Evolutionary conservation across 176 grass and related monocot genomes (phyloP).

Genomic region (Phragmites australis): DNA sequence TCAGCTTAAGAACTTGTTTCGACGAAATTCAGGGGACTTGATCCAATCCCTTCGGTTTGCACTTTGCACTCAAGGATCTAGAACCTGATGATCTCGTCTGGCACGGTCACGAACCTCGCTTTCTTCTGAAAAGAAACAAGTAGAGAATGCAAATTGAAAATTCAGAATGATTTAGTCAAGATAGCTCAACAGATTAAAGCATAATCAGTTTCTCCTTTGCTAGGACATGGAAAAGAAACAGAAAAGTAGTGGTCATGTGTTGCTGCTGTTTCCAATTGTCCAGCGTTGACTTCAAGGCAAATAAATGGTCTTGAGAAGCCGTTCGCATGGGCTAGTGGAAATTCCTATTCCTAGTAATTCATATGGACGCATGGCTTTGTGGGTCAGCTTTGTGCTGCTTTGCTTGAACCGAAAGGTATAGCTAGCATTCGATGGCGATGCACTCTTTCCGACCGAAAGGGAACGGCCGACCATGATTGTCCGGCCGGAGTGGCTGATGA

Average conservation of each 20-base stretch:
- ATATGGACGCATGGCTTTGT: background rate
- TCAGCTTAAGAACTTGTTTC: no score
- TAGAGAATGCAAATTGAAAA: background rate
- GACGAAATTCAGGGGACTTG: no score
- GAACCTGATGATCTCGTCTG: constrained; percentile 79
- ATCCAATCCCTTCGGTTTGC: no score
- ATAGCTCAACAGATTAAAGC: background rate
- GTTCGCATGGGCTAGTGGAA: no score
- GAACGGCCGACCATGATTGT: constrained; percentile 26
- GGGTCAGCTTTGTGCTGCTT: background rate
- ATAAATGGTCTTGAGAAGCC: no score
- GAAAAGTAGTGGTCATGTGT: background rate
- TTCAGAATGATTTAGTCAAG: background rate
- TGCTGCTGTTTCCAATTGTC: background rate
- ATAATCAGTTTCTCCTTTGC: no score
- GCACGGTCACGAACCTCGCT: constrained; percentile 64
- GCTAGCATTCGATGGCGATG: no score
- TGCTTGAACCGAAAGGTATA: constrained; percentile 13
- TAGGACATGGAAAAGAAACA: background rate
- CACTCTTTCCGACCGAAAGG: background rate
- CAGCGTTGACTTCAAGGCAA: background rate
- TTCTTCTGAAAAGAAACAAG: constrained; percentile 57
- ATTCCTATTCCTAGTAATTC: no score
- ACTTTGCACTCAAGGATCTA: no score
- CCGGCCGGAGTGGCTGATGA: no score